A percentile compares a stretch with the other conserved stretches of the same genome.
Evolutionary conservation across 352 stramenopile species (phyloP).

Genomic region (Blastocystis sp.): DNA sequence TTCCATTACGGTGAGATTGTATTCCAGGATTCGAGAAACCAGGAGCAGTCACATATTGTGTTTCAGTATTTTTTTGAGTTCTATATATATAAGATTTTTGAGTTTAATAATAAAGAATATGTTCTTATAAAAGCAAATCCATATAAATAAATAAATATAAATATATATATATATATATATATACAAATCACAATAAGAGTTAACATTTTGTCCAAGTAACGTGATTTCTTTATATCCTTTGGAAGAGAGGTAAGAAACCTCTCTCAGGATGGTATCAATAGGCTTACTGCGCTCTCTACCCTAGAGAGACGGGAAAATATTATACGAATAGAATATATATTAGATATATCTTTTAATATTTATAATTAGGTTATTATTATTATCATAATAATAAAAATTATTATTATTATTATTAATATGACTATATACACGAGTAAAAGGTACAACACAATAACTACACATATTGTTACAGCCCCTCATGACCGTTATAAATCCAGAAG

Average conservation of each 20-base stretch:
- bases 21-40: constrained; percentile 73
- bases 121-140: constrained; percentile 14
- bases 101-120: constrained; percentile 47
- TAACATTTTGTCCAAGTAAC: constrained; percentile 98
- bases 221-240: constrained; percentile 84
- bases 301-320: no score
- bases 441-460: constrained; percentile 98
- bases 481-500: constrained; percentile 74
- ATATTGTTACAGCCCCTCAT: constrained; percentile 99
- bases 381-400: no score
- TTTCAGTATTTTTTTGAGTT: neutral
- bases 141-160: neutral
- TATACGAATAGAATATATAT: no score
- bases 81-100: neutral
- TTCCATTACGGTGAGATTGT: constrained; percentile 58
- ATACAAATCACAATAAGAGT: constrained; percentile 97
- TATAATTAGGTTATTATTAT: no score
- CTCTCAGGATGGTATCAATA: constrained; percentile 73
- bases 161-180: constrained; percentile 38
- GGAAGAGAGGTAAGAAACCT: constrained; percentile 64
- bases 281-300: constrained; percentile 72
- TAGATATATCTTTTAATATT: no score
- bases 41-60: no score
- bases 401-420: neutral
- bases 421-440: constrained; percentile 67